Percentiles rank a stretch among this genome's conserved stretches.
Evolutionary conservation across 208 protist genomes (phyloP).

Genomic region (Crithidia thermophila): DNA sequence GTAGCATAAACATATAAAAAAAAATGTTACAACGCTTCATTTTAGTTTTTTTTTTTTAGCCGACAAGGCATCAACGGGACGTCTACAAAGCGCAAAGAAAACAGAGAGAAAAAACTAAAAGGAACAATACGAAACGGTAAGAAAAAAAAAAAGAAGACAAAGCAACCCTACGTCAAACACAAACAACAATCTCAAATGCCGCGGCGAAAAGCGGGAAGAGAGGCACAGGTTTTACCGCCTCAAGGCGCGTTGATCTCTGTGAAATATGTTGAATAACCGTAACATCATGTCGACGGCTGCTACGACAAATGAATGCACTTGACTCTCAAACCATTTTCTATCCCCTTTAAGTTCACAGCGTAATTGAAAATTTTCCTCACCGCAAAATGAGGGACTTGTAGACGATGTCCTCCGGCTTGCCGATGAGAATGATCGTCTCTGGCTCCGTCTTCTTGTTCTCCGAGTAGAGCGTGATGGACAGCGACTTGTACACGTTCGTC

Average conservation of each 20-base stretch:
- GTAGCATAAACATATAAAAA: too few relatives aligned
- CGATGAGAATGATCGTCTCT: conserved; percentile 85
- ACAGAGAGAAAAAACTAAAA: conserved; percentile 1
- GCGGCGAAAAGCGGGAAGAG: too few relatives aligned
- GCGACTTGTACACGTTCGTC: conserved; percentile 78
- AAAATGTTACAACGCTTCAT: too few relatives aligned
- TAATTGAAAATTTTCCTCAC: conserved; percentile 11
- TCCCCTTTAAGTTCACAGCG: background rate
- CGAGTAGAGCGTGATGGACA: conserved; percentile 73
- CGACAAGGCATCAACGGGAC: too few relatives aligned
- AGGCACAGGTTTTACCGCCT: background rate
- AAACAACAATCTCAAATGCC: background rate
- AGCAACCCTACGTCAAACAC: background rate
- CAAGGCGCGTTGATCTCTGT: background rate
- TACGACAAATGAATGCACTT: background rate
- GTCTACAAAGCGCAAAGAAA: conserved; percentile 22
- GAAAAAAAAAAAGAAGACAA: background rate
- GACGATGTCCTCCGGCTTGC: conserved; percentile 83
- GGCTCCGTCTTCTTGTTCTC: conserved; percentile 52
- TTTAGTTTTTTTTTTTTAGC: too few relatives aligned
- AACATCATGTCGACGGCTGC: too few relatives aligned
- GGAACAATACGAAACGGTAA: conserved; percentile 3
- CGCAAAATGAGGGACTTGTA: conserved; percentile 63
- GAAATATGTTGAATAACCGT: too few relatives aligned
- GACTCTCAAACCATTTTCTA: background rate